Evolutionary conservation across 148 eudicot genomes (phyloP), one percentile per base, ranked within the genome.

Genomic region (Polygonum aviculare): DNA sequence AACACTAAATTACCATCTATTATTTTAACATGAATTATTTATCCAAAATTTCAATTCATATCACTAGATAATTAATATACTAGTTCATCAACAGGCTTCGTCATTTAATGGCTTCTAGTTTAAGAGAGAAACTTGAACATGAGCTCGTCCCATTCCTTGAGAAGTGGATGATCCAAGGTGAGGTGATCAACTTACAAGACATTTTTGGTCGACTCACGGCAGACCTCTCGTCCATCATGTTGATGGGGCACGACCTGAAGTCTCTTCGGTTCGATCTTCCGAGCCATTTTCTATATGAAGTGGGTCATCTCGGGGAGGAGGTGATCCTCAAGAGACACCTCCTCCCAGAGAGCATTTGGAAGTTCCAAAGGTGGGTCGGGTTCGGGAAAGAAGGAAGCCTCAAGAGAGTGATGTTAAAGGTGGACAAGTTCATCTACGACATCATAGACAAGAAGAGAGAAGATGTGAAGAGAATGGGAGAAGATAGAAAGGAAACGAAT

Each of bases 171-270:
- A 26, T 75, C 35, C 63, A 77, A 35, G 79, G 81, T 7, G 54
- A 55, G 7, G 85, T 78, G 15, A 63, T 90, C 2, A 90, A 90
- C 49, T 75, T 90, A 47, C 90, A 90, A 76, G 90, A 90, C 47
- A 55, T 90, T 76, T 88, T 90, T 18, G 83, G 81, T 50, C 85
- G 94, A 79, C 74, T 84, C n/a, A 84, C 85, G 7, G 86, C 88
- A 33, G 94, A 90, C 59, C 80, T 81, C 0, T 84, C 84, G 21
- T 84, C 86, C 54, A 57, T 74, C 1, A 69, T 86, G n/a, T 78
- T 87, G 0, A 88, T 84, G 19, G 89, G 90, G 0, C 62, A 84
- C 36, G 90, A 90, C 71, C 88, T 90, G 0, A 75, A 80, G 7
- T 81, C 86, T 21, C 70, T 87, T 14, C 79, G 79, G 0, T 12